Evolutionary conservation across 2,329 filamentous ascomycete genomes (phyloP).

Genomic region (Aureobasidium subglaciale): DNA sequence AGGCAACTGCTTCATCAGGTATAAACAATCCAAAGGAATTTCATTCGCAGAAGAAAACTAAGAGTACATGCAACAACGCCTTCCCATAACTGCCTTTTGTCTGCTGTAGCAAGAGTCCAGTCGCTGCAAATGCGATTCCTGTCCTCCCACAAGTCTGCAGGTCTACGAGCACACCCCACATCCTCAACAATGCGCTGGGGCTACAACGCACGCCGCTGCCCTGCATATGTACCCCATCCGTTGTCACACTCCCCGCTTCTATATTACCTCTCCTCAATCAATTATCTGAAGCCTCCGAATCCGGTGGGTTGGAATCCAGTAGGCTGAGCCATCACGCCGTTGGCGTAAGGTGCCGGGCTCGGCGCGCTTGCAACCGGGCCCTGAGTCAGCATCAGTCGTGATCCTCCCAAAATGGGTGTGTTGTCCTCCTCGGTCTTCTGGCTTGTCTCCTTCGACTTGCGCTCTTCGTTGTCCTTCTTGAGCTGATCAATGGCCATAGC

Average conservation of each 20-base stretch:
- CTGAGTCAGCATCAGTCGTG: slow-evolving; percentile 90
- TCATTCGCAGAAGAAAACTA: slow-evolving; percentile 1
- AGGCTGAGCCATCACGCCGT: slow-evolving; percentile 82
- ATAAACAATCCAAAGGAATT: slow-evolving; percentile 2
- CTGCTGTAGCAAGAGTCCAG: not conserved
- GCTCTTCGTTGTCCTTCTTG: slow-evolving; percentile 93
- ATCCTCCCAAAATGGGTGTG: slow-evolving; percentile 83
- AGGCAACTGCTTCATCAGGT: not conserved
- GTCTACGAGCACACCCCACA: slow-evolving; percentile 10
- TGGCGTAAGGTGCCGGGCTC: slow-evolving; percentile 66
- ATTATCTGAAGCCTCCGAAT: slow-evolving; percentile 26
- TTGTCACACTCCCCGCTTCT: slow-evolving; percentile 1
- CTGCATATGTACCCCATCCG: slow-evolving; percentile 10
- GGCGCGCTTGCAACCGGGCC: slow-evolving; percentile 57
- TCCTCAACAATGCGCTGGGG: slow-evolving; percentile 9
- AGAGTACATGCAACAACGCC: slow-evolving; percentile 13
- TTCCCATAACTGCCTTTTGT: not conserved
- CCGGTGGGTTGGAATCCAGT: slow-evolving; percentile 47
- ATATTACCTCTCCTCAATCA: not conserved
- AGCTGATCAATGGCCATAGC: slow-evolving; percentile 75
- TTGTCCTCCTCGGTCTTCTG: slow-evolving; percentile 89
- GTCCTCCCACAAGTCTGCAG: not conserved
- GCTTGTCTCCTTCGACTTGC: slow-evolving; percentile 63
- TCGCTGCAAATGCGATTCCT: not conserved
- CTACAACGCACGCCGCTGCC: not conserved